phyloP scores from a whole-genome alignment of 192 early-diverging fungal genomes.

The Gamsiella multidivaricata region DNA sequence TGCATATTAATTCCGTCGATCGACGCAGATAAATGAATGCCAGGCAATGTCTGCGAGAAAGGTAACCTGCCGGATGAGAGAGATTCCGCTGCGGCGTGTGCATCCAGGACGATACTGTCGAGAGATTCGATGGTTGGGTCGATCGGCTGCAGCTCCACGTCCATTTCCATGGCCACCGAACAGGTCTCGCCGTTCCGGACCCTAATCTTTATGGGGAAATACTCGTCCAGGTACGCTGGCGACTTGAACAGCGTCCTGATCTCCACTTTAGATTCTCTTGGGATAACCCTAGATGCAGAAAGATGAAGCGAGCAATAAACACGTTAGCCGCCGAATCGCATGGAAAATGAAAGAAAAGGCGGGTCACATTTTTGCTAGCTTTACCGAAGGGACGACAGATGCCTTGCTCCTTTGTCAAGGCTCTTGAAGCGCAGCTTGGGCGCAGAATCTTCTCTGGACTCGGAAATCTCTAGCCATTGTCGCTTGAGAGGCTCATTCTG shows the following conservation, averaged over 20 bases:
- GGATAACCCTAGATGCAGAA: conserved; percentile 55
- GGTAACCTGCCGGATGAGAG: not conserved
- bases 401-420: conserved; percentile 69
- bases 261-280: conserved; percentile 70
- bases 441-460: conserved; percentile 2
- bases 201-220: conserved; percentile 69
- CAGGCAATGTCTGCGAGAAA: conserved; percentile 7
- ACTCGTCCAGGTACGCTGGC: conserved; percentile 77
- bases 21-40: conserved; percentile 17
- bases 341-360: not conserved
- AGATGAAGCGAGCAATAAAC: not conserved
- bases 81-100: conserved; percentile 26
- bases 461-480: conserved; percentile 25
- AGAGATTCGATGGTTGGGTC: conserved; percentile 51
- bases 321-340: too few relatives aligned
- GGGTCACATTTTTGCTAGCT: too few relatives aligned
- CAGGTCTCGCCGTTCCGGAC: conserved; percentile 72
- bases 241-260: conserved; percentile 63
- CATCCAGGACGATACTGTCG: conserved; percentile 47
- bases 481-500: conserved; percentile 9
- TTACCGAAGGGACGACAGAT: conserved; percentile 39
- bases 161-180: conserved; percentile 66
- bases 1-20: conserved; percentile 14
- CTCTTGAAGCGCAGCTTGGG: conserved; percentile 38
- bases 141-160: conserved; percentile 68